These are phyloP conservation scores for Lentinula guzmanii DNA, from an alignment of 768 basidiomycete species.

Conservation along the genomic window DNA sequence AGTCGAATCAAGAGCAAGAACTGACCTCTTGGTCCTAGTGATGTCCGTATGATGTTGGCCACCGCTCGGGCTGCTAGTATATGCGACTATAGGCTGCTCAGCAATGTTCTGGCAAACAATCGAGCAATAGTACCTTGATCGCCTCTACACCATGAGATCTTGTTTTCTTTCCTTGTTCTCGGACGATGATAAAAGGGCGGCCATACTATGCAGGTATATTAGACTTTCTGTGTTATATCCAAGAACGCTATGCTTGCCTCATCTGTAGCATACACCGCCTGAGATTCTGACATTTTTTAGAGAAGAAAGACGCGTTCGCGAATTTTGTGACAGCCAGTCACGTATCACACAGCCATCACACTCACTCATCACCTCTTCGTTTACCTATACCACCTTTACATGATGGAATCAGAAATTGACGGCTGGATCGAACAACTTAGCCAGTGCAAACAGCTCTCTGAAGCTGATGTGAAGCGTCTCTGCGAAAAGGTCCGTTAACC, in stretches of 20 bases:
- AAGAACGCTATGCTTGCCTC: slow-evolving; percentile 42
- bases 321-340: slow-evolving; percentile 1
- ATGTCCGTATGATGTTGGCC: slow-evolving; percentile 91
- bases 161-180: slow-evolving; percentile 91
- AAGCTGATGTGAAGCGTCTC: slow-evolving; percentile 92
- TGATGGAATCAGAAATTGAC: slow-evolving; percentile 80
- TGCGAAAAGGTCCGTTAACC: slow-evolving; percentile 87
- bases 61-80: slow-evolving; percentile 94
- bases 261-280: slow-evolving; percentile 83
- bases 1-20: slow-evolving; percentile 9
- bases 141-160: slow-evolving; percentile 89
- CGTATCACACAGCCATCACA: background rate
- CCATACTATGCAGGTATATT: slow-evolving; percentile 57
- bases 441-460: slow-evolving; percentile 95
- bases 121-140: slow-evolving; percentile 64
- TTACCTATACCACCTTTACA: background rate
- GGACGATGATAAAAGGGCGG: slow-evolving; percentile 94
- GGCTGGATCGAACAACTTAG: slow-evolving; percentile 94
- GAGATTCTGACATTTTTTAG: slow-evolving; percentile 32
- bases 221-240: background rate
- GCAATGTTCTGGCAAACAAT: background rate
- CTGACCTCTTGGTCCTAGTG: slow-evolving; percentile 88
- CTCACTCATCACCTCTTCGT: background rate
- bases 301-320: slow-evolving; percentile 21
- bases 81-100: slow-evolving; percentile 56